Percentiles rank a stretch among this genome's conserved stretches.
Conservation (phyloP, 2,329 filamentous ascomycete species). For the Plenodomus biglobosus region DNA sequence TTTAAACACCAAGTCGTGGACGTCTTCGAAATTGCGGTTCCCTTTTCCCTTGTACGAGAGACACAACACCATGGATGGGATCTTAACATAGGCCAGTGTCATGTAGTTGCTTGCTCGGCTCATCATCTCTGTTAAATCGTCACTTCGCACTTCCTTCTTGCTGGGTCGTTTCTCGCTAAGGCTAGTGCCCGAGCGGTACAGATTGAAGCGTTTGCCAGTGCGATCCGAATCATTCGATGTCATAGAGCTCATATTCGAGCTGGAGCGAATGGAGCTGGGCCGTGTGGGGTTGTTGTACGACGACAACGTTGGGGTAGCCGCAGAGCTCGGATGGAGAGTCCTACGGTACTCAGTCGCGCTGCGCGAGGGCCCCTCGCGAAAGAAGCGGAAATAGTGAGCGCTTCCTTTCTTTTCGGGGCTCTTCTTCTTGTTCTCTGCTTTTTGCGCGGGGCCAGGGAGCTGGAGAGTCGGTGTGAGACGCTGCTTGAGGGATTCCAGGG, state of each 20-base stretch:
- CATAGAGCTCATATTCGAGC: slow-evolving; percentile 24
- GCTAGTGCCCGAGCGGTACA: slow-evolving; percentile 45
- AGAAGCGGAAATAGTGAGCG: slow-evolving; percentile 40
- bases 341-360: slow-evolving; percentile 36
- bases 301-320: slow-evolving; percentile 13
- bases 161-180: slow-evolving; percentile 48
- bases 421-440: slow-evolving; percentile 33
- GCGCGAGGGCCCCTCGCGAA: slow-evolving; percentile 36
- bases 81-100: slow-evolving; percentile 93
- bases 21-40: slow-evolving; percentile 92
- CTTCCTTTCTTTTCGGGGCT: slow-evolving; percentile 28
- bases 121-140: slow-evolving; percentile 97
- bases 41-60: slow-evolving; percentile 96
- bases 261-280: slow-evolving; percentile 34
- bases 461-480: slow-evolving; percentile 79
- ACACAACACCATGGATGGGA: slow-evolving; percentile 92
- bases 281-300: slow-evolving; percentile 19
- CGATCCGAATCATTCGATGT: slow-evolving; percentile 36
- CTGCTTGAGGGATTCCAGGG: slow-evolving; percentile 75
- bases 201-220: slow-evolving; percentile 40
- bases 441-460: slow-evolving; percentile 49
- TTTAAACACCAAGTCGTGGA: slow-evolving; percentile 96
- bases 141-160: slow-evolving; percentile 63
- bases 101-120: slow-evolving; percentile 93
- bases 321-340: slow-evolving; percentile 34